Evolutionary conservation across 305 asterid genomes (phyloP), one percentile per base, ranked within the genome.

Genomic region (Fraxinus dipetala): DNA sequence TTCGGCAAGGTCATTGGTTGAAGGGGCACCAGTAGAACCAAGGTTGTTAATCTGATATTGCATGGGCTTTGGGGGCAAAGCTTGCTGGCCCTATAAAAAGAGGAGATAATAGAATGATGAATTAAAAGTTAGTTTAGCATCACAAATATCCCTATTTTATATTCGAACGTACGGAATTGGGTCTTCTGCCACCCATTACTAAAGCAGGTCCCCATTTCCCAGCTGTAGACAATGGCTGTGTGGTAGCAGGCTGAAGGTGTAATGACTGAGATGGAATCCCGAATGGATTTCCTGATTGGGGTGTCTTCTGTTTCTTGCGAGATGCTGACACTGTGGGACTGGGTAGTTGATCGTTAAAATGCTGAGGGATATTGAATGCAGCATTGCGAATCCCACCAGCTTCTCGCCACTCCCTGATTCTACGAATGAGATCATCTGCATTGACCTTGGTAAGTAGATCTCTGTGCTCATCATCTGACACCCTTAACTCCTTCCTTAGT

Each of bases 341-440:
- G 51, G 89, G 91, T 72, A 92, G 86, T 83, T 90, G 98, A 81
- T 87, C 97, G 77, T 87, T 92, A 78, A 87, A 85, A 86, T 89
- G 93, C 85, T 91, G 97, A 75, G 91, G 81, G 30, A 81, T 85
- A 81, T 59, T 85, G 73, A 85, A 83, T 48, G 79, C 79, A 18
- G 85, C 80, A 83, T 82, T 87, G 45, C 85, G 87, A 83, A 75
- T 89, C 75, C 94, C 98, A 65, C 94, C 97, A 18, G 95, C 88
- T 89, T 91, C 97, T 87, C 98, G 92, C 99, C 99, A 96, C 84
- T 96, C 99, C 85, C 99, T 90, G 85, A 96, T 96, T 87, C 91
- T 90, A 86, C 87, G 93, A 80, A 96, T 91, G 85, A 95, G 93
- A 75, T 90, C 96, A 81, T 94, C 99, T 30, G 94, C 93, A 90